Conservation (phyloP, 176 grass and related monocot species). For the Ensete ventricosum region DNA sequence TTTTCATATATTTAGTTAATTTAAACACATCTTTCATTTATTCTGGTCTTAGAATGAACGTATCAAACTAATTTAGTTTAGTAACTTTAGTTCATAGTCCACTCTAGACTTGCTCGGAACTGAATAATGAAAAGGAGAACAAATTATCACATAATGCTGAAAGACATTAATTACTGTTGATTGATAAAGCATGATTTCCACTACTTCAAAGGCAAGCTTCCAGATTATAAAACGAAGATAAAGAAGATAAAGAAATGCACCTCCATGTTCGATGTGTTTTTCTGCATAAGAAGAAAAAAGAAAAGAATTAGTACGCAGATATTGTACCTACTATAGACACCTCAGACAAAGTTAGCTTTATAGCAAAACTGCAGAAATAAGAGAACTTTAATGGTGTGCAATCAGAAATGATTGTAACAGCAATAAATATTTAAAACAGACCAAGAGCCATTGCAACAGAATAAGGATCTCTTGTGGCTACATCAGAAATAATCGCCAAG, state of each 20-base stretch:
- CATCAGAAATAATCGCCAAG: slow-evolving; percentile 83
- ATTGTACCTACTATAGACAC: neutral
- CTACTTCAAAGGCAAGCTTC: slow-evolving; percentile 4
- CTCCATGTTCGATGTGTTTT: slow-evolving; percentile 64
- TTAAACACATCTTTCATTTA: neutral
- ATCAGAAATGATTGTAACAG: slow-evolving; percentile 5
- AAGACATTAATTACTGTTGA: too few relatives aligned
- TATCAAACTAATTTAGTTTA: neutral
- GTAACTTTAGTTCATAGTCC: neutral
- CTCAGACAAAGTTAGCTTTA: neutral
- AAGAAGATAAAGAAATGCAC: slow-evolving; percentile 36
- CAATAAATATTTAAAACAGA: slow-evolving; percentile 35
- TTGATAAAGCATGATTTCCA: neutral
- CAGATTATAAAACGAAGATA: slow-evolving; percentile 13
- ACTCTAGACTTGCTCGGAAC: neutral
- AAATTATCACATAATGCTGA: neutral
- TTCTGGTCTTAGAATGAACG: neutral
- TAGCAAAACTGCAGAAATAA: neutral
- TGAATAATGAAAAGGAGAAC: neutral
- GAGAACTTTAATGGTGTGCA: slow-evolving; percentile 7
- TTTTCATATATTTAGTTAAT: neutral
- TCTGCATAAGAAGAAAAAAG: slow-evolving; percentile 59
- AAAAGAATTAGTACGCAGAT: slow-evolving; percentile 14
- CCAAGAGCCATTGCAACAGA: slow-evolving; percentile 94
- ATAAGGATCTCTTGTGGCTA: slow-evolving; percentile 88